Conservation (phyloP, 2,329 filamentous ascomycete species). For the Botrytis hyacinthi region DNA sequence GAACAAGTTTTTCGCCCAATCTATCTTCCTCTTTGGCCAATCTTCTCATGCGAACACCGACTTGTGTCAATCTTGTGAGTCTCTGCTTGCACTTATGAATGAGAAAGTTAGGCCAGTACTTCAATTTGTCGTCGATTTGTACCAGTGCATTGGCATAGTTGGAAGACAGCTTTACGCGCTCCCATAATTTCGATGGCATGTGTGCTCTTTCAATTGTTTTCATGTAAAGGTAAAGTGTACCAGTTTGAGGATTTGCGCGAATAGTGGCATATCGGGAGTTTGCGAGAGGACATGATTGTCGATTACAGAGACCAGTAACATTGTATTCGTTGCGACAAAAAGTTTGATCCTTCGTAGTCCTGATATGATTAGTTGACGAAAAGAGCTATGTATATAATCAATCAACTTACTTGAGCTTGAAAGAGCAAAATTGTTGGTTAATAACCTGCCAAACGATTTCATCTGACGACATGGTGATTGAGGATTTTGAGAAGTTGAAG, state of each 20-base stretch:
- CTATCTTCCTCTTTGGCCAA: slow-evolving; percentile 87
- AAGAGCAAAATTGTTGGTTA: slow-evolving; percentile 91
- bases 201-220: slow-evolving; percentile 89
- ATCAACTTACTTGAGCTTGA: slow-evolving; percentile 76
- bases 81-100: slow-evolving; percentile 96
- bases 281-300: slow-evolving; percentile 85
- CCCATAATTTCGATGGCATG: slow-evolving; percentile 90
- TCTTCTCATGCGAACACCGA: slow-evolving; percentile 75
- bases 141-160: slow-evolving; percentile 90
- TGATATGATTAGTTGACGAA: slow-evolving; percentile 42
- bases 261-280: slow-evolving; percentile 93
- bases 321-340: slow-evolving; percentile 98
- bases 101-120: slow-evolving; percentile 94
- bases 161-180: slow-evolving; percentile 81
- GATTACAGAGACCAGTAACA: slow-evolving; percentile 77
- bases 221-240: slow-evolving; percentile 91
- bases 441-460: slow-evolving; percentile 98
- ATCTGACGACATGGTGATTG: slow-evolving; percentile 72
- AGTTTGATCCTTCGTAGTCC: slow-evolving; percentile 79
- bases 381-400: slow-evolving; percentile 10
- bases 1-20: slow-evolving; percentile 82
- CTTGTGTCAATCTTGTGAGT: slow-evolving; percentile 86
- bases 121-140: slow-evolving; percentile 79
- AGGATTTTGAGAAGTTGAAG: background rate
- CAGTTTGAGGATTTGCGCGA: slow-evolving; percentile 75